A percentile compares a stretch with the other conserved stretches of the same genome.
Evolutionary conservation across 371 early-diverging fungal genomes (phyloP).

Genomic region (Lichtheimia ornata): DNA sequence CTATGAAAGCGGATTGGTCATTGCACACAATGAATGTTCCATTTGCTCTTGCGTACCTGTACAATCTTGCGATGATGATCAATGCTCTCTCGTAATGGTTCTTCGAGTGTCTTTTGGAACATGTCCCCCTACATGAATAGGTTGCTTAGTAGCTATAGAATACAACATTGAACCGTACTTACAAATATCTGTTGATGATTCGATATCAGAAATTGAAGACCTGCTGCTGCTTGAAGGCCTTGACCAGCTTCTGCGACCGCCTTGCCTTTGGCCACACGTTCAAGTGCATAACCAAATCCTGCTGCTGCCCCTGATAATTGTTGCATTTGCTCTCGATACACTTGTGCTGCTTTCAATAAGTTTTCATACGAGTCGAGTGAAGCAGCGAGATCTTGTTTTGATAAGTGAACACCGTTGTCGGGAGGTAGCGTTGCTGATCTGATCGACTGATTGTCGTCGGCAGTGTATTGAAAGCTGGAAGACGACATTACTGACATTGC

Average conservation of each 20-base stretch:
- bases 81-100: conserved; percentile 47
- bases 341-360: conserved; percentile 43
- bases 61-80: conserved; percentile 49
- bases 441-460: conserved; percentile 22
- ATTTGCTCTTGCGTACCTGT: conserved; percentile 17
- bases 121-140: conserved; percentile 40
- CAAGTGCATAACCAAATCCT: conserved; percentile 51
- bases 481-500: conserved; percentile 29
- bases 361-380: conserved; percentile 29
- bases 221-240: conserved; percentile 56
- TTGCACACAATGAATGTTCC: no score
- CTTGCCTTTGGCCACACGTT: conserved; percentile 50
- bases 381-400: conserved; percentile 28
- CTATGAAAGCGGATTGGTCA: conserved; percentile 5
- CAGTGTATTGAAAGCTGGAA: conserved; percentile 25
- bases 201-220: conserved; percentile 54
- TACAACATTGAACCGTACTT: conserved; percentile 5
- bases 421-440: conserved; percentile 21
- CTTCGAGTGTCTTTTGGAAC: conserved; percentile 49
- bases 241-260: conserved; percentile 43
- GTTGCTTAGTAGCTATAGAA: background rate
- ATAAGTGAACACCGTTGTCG: conserved; percentile 18
- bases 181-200: conserved; percentile 62
- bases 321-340: conserved; percentile 50
- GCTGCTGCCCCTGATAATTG: conserved; percentile 51